Conservation (phyloP, 768 basidiomycete genomes). For the Coprinopsis sp. region DNA sequence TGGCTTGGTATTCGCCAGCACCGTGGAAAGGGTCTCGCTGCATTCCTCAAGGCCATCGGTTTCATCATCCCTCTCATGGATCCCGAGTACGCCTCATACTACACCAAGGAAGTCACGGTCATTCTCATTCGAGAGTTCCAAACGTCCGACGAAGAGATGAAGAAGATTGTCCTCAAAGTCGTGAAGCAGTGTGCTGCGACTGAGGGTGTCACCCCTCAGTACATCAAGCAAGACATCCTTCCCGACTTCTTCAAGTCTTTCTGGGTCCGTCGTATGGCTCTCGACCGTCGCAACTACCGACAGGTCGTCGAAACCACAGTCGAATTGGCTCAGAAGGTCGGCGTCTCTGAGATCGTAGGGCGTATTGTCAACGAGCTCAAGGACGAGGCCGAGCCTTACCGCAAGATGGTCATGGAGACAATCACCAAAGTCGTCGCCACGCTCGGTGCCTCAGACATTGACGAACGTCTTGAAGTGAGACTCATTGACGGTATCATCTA, state of each 20-base stretch:
- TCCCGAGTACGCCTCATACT: constrained; percentile 98
- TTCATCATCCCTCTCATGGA: constrained; percentile 99
- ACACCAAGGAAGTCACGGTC: constrained; percentile 96
- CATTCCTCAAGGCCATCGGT: constrained; percentile 96
- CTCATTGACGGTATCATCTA: constrained; percentile 99
- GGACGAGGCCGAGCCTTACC: constrained; percentile 84
- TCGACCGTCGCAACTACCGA: constrained; percentile 92
- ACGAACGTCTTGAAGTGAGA: constrained; percentile 90
- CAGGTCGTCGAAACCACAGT: constrained; percentile 99
- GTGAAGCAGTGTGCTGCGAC: constrained; percentile 99
- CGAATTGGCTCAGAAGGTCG: constrained; percentile 95
- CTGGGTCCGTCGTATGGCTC: constrained; percentile 97
- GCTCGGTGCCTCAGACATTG: constrained; percentile 95
- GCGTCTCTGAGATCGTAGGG: constrained; percentile 94
- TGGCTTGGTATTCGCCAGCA: constrained; percentile 94
- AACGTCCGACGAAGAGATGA: constrained; percentile 99
- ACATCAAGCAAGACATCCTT: constrained; percentile 96
- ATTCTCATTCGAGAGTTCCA: constrained; percentile 98
- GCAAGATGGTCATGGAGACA: constrained; percentile 99
- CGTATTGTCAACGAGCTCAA: constrained; percentile 86
- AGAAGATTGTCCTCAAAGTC: constrained; percentile 98
- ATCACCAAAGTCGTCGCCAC: constrained; percentile 94
- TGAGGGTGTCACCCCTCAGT: constrained; percentile 92
- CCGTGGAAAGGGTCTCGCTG: constrained; percentile 91
- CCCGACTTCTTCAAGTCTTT: constrained; percentile 99